Evolutionary conservation across 805 yeast genomes (phyloP).

Genomic region (Wickerhamomyces pijperi): DNA sequence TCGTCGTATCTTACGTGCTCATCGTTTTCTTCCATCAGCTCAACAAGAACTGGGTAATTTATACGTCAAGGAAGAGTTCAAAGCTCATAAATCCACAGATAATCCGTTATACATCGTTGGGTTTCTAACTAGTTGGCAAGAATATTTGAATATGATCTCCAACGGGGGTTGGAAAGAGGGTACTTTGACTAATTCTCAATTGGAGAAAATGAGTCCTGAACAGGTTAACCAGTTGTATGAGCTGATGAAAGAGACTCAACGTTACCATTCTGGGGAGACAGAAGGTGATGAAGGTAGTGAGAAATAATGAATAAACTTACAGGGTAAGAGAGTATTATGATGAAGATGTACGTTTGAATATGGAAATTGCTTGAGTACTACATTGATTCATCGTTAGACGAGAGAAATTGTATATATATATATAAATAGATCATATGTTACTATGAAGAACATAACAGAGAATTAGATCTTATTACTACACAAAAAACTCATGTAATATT

Average conservation of each 20-base stretch:
- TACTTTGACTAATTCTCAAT: slow-evolving; percentile 46
- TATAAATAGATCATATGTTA: no score
- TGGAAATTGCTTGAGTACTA: no score
- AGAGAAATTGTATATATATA: no score
- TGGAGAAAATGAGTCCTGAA: slow-evolving; percentile 83
- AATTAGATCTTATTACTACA: no score
- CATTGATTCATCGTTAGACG: no score
- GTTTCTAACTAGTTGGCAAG: slow-evolving; percentile 91
- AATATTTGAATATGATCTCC: slow-evolving; percentile 49
- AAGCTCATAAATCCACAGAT: slow-evolving; percentile 68
- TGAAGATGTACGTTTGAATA: no score
- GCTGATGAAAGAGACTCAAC: slow-evolving; percentile 58
- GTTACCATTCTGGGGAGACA: slow-evolving; percentile 10
- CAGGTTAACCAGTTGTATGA: slow-evolving; percentile 76
- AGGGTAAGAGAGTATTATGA: no score
- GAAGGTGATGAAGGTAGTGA: neutral
- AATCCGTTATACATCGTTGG: slow-evolving; percentile 93
- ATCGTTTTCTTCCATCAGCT: slow-evolving; percentile 50
- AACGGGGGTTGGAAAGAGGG: slow-evolving; percentile 57
- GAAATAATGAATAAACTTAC: no score
- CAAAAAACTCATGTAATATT: no score
- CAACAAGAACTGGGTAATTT: slow-evolving; percentile 78
- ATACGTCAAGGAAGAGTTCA: slow-evolving; percentile 84
- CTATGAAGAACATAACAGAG: no score
- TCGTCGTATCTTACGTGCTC: slow-evolving; percentile 75